These are phyloP conservation scores for Lasiosphaeris hirsuta DNA, from an alignment of 495 filamentous ascomycete genomes.

Conservation along the genomic window DNA sequence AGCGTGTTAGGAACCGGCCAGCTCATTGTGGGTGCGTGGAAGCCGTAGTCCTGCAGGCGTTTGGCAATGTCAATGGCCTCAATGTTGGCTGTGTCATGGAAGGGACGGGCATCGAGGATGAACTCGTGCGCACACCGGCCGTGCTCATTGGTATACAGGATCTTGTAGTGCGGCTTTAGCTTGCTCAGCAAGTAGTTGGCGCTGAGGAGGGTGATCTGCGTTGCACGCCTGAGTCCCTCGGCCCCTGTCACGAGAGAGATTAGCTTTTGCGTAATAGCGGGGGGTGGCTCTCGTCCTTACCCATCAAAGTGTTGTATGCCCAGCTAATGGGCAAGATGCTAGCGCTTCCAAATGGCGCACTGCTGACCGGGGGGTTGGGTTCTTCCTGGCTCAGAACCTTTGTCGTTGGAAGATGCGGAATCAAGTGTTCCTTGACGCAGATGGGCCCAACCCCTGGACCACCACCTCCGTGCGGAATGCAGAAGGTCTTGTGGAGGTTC, in stretches of 20 bases:
- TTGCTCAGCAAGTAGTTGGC: constrained; percentile 96
- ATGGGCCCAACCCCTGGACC: constrained; percentile 96
- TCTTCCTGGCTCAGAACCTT: constrained; percentile 37
- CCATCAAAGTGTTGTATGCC: constrained; percentile 99
- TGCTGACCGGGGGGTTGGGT: constrained; percentile 66
- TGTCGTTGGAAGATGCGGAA: constrained; percentile 75
- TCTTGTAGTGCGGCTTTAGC: constrained; percentile 83
- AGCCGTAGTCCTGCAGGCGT: constrained; percentile 96
- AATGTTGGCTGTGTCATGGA: constrained; percentile 80
- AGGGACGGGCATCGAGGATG: constrained; percentile 85
- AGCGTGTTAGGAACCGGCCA: constrained; percentile 96
- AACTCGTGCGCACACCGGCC: constrained; percentile 97
- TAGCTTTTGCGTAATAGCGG: constrained; percentile 6
- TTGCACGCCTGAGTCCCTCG: constrained; percentile 87
- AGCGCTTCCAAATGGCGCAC: constrained; percentile 87
- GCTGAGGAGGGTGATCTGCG: constrained; percentile 90
- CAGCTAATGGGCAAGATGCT: constrained; percentile 95
- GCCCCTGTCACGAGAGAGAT: constrained; percentile 51
- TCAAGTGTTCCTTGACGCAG: constrained; percentile 80
- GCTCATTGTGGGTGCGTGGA: constrained; percentile 97
- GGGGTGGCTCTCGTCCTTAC: constrained; percentile 32
- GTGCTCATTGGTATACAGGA: constrained; percentile 87
- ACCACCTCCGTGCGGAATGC: constrained; percentile 95
- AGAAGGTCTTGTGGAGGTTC: constrained; percentile 99
- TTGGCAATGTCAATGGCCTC: constrained; percentile 98